Conservation (phyloP, 2,329 filamentous ascomycete genomes). For the Diaporthe longicolla region DNA sequence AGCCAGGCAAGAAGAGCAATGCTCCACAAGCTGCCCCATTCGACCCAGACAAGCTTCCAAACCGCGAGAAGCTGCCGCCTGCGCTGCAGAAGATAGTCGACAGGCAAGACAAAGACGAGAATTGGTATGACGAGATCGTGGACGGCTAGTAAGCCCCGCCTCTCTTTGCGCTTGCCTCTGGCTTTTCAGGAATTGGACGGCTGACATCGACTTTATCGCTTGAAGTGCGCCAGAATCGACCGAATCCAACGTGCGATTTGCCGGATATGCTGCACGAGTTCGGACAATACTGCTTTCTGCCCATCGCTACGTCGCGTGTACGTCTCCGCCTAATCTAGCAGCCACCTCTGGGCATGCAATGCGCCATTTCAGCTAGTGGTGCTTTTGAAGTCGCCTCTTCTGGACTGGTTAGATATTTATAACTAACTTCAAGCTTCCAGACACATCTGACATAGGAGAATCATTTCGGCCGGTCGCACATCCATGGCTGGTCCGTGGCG, state of each 20-base stretch:
- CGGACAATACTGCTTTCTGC: conserved; percentile 90
- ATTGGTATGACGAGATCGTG: conserved; percentile 82
- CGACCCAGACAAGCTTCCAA: conserved; percentile 63
- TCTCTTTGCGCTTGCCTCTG: background rate
- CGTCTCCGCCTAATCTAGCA: background rate
- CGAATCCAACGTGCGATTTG: conserved; percentile 89
- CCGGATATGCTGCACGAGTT: conserved; percentile 88
- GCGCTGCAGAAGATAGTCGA: conserved; percentile 72
- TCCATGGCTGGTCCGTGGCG: conserved; percentile 82
- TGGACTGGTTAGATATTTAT: background rate
- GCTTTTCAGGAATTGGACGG: conserved; percentile 6
- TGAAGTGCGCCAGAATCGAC: conserved; percentile 84
- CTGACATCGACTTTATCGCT: background rate
- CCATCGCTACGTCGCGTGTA: conserved; percentile 94
- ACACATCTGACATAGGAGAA: conserved; percentile 93
- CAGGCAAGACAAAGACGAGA: conserved; percentile 74
- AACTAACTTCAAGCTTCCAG: background rate
- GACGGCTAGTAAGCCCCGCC: conserved; percentile 78
- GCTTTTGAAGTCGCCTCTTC: background rate
- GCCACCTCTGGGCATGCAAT: background rate
- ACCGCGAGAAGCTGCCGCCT: conserved; percentile 65
- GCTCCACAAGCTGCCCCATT: conserved; percentile 51
- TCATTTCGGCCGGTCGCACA: conserved; percentile 95
- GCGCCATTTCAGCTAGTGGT: background rate
- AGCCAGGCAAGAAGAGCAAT: conserved; percentile 35